Percentiles rank a stretch among this genome's conserved stretches.
Evolutionary conservation across 106 monocot species (phyloP).

Genomic region (Cymbidium sinense): DNA sequence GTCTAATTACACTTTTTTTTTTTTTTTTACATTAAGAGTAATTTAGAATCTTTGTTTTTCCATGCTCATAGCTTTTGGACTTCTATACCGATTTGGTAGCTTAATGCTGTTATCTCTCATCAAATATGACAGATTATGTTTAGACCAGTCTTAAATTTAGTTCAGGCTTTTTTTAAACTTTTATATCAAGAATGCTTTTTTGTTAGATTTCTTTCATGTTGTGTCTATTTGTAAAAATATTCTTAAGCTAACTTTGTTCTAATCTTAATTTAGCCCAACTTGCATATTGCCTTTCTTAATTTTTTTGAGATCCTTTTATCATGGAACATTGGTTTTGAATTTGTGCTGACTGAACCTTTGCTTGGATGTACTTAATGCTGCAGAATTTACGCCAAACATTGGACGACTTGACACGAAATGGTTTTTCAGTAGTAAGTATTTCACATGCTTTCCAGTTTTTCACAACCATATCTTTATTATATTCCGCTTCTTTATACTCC

Average conservation of each 20-base stretch:
- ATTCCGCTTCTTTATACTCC: not conserved
- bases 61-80: not conserved
- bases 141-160: not conserved
- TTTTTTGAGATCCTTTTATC: not conserved
- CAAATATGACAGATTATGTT: not conserved
- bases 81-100: not conserved
- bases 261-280: not conserved
- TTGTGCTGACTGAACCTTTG: not conserved
- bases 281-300: not conserved
- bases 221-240: too few relatives aligned
- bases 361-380: constrained; percentile 1
- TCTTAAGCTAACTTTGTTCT: too few relatives aligned
- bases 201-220: too few relatives aligned
- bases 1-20: constrained; percentile 4
- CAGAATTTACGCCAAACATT: constrained; percentile 98
- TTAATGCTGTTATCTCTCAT: not conserved
- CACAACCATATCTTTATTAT: not conserved
- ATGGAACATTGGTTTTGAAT: not conserved
- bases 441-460: constrained; percentile 9
- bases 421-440: constrained; percentile 91
- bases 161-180: too few relatives aligned
- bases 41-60: not conserved
- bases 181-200: too few relatives aligned
- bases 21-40: not conserved
- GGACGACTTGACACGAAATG: constrained; percentile 86